Conservation (phyloP, 495 filamentous ascomycete genomes). For the Aspergillus incahuasiensis region DNA sequence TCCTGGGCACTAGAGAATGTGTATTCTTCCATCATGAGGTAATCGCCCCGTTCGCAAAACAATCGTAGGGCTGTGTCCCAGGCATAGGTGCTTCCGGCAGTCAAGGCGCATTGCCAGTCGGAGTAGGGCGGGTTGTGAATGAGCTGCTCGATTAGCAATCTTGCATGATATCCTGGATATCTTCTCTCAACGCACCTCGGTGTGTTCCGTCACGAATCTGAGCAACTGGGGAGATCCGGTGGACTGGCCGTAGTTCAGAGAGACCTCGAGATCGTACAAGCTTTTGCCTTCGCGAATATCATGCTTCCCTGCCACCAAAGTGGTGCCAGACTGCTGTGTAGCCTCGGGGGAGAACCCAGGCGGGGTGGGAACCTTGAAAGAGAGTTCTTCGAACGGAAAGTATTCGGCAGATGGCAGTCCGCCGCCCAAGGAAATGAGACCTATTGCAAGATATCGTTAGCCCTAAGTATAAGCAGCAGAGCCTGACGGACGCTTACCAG, state of each 20-base stretch:
- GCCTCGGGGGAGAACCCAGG: constrained; percentile 67
- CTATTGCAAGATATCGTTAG: constrained; percentile 19
- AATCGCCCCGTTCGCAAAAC: constrained; percentile 67
- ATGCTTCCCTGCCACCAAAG: constrained; percentile 71
- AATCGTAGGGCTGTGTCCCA: constrained; percentile 75
- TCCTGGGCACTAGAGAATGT: constrained; percentile 81
- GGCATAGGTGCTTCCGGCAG: constrained; percentile 70
- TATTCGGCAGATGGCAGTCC: constrained; percentile 84
- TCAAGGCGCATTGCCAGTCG: constrained; percentile 77
- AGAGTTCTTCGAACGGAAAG: constrained; percentile 75
- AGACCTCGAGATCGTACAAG: constrained; percentile 69
- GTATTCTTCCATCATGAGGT: constrained; percentile 78
- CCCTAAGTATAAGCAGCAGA: background rate
- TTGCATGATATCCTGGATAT: background rate
- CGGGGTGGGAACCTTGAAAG: constrained; percentile 60
- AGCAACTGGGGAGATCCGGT: constrained; percentile 80
- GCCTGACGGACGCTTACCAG: constrained; percentile 35
- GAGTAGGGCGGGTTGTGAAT: constrained; percentile 54
- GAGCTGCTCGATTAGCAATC: constrained; percentile 21
- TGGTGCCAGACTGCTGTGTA: constrained; percentile 47
- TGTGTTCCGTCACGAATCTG: constrained; percentile 89
- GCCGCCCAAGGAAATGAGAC: constrained; percentile 82
- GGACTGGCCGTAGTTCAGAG: constrained; percentile 87
- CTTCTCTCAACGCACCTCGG: constrained; percentile 50
- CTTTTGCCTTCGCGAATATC: constrained; percentile 64